Evolutionary conservation across 2,329 filamentous ascomycete genomes (phyloP), one percentile per base, ranked within the genome.

Genomic region (Talaromyces sp.): DNA sequence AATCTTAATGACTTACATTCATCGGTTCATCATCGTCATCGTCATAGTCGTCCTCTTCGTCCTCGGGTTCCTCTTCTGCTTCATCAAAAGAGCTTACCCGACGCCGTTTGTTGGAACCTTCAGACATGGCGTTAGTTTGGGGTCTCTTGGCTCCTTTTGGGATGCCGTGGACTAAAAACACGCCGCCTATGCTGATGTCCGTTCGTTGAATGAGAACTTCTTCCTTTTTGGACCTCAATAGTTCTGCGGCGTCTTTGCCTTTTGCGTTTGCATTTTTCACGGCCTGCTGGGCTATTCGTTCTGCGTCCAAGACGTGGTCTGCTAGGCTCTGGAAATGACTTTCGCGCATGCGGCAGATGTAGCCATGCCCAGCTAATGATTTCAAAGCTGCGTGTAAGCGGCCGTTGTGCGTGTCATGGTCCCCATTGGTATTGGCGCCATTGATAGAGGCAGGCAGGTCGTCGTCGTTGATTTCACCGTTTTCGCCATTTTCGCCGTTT

Each of bases 241-340:
- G 68, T 27, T 73, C 71, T 33, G 75, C 69, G 13, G 73, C 68
- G 49, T 71, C 74, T 62, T 76, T 78, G 27, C 76, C 76, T 64
- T 77, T 78, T 62, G 77, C 58, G 10, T 61, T 58, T 22, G 71
- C 10, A 25, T 19, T 65, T 58, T 74, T 71, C 19, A 71, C 66
- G 36, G 68, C 67, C 44, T 69, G 60, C 42, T 67, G 70, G 13
- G 75, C 66, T n/a, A 65, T 66, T 52, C 72, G 71, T 55, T 75
- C 68, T 15, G 75, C 74, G 57, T 76, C 72, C n/a, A 78, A 65
- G n/a, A 67, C 64, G 44, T 74, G 75, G 62, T 78, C 76, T 2
- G 69, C 68, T n/a, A 71, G 68, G 57, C 74, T 77, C 57, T 78
- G 76, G 58, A 78, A 75, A 55, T 78, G 73, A 15, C 71, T 71